Base-by-base conservation (phyloP, 2,329 filamentous ascomycete species). In the Penicillium sp. region DNA sequence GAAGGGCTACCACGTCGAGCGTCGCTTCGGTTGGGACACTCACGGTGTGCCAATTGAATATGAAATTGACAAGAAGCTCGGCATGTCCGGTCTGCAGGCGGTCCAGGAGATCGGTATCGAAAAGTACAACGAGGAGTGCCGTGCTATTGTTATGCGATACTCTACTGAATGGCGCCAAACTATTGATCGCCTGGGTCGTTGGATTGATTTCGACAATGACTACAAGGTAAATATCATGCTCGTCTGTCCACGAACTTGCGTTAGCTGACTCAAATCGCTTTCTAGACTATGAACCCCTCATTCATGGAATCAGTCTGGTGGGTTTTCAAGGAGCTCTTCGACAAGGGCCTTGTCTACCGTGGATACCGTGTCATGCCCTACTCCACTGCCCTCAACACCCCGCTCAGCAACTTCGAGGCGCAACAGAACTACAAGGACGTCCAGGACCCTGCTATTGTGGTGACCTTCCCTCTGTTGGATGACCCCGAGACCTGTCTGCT, bases 271-370 rank as follows among this genome's bases (percentile, higher is more conserved):
- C n/a, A 24, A 31, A 24, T 29, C 9, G 14, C 18, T 44, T 42
- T 41, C 40, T 66, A 88, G 88, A 96, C 91, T 34, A 96, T 97
- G 91, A 88, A 97, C 72, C 82, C 88, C n/a, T 87, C 80, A 18
- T 97, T 95, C 77, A 97, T 97, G 93, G 93, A 97, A 78, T 88
- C 89, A 0, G 86, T 90, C 61, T 97, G 93, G 93, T 97, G 93
- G 92, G 89, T 94, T 16, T 96, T 96, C 80, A 95, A 94, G 79
- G 86, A 93, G 71, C 81, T 97, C 22, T 95, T 90, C 72, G 89
- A 96, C 65, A 96, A 96, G 76, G 89, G 86, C 53, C 81, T 88
- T 58, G 91, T 97, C 51, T 97, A 97, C 72, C 89, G 91, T 63
- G 92, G 91, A 41, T 89, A 94, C 74, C 86, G 88, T 68, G 91